Evolutionary conservation across 495 filamentous ascomycete genomes (phyloP).

Genomic region (Penicillium fimorum): DNA sequence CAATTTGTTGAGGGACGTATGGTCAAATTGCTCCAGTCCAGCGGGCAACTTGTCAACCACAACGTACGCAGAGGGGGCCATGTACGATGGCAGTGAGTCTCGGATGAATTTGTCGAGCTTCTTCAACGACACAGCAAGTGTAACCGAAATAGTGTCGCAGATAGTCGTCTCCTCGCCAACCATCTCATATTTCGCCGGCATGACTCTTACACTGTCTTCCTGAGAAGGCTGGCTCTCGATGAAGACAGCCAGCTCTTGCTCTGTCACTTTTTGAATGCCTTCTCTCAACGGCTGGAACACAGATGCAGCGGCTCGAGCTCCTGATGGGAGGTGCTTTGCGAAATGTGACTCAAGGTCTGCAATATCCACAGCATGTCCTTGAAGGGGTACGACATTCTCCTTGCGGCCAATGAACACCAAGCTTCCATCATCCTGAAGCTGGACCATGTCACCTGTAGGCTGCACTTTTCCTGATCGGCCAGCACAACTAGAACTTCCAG

Average conservation of each 20-base stretch:
- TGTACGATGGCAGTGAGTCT: constrained; percentile 41
- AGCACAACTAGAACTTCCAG: constrained; percentile 26
- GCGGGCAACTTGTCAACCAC: constrained; percentile 31
- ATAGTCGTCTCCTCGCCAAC: constrained; percentile 8
- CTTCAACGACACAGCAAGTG: constrained; percentile 29
- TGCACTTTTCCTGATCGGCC: constrained; percentile 32
- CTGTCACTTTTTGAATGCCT: neutral
- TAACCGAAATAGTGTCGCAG: constrained; percentile 20
- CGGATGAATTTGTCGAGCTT: constrained; percentile 37
- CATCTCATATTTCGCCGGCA: constrained; percentile 22
- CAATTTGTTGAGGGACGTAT: constrained; percentile 24
- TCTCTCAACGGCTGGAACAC: constrained; percentile 22
- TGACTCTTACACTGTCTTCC: constrained; percentile 25
- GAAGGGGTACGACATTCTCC: constrained; percentile 27
- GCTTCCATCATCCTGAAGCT: constrained; percentile 28
- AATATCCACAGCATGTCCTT: constrained; percentile 39
- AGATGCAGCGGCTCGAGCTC: constrained; percentile 26
- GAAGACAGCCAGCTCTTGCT: constrained; percentile 29
- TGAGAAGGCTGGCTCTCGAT: constrained; percentile 26
- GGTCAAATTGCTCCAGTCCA: constrained; percentile 24
- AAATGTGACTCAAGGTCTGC: constrained; percentile 34
- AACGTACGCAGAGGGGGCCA: constrained; percentile 40
- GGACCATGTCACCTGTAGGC: constrained; percentile 36
- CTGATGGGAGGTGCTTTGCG: constrained; percentile 26
- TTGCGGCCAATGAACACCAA: constrained; percentile 34